Evolutionary conservation across 805 yeast genomes (phyloP), one percentile per base, ranked within the genome.

Genomic region (Pichia insulana): DNA sequence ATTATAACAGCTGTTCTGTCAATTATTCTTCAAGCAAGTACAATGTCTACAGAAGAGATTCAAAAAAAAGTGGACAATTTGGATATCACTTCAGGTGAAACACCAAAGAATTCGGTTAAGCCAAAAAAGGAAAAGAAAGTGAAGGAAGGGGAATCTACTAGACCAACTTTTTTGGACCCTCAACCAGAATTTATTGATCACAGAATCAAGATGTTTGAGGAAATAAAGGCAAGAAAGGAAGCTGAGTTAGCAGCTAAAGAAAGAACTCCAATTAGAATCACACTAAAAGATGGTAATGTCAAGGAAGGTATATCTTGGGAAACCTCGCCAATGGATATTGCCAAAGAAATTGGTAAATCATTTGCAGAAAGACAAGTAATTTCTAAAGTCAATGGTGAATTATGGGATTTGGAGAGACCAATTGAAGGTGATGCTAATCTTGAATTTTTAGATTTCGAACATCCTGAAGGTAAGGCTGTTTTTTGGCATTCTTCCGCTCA

Each of bases 401-500:
- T 90, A 54, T 92, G 98, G 97, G 98, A 92, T 68, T 71, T 92
- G 57, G 89, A 82, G 50, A 83, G 98, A 68, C 97, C 97, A 20
- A 70, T 92, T 40, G 98, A 92, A 67, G 66, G 64, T 11, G 83
- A 76, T 47, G 70, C 75, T 46, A 62, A 68, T 20, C 69, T 92
- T 49, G 92, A 87, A 62, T 81, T 88, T 57, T 76, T 87, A 60
- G 97, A 89, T 61, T 92, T 92, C 57, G 95, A 87, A 32, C 73
- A 86, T 47, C 84, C 84, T n/a, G 97, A 89, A 58, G 98, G 97
- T 65, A 86, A 82, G 62, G 78, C 80, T 51, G 97, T 90, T 30
- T 92, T 92, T 69, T 92, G 98, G 98, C 98, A 92, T 65, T 92
- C 98, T 2, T 83, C 96, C 52, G 98, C 98, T 41, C 98, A 92